phyloP scores from a whole-genome alignment of 441 rosid genomes.

The Lepidium campestre region DNA sequence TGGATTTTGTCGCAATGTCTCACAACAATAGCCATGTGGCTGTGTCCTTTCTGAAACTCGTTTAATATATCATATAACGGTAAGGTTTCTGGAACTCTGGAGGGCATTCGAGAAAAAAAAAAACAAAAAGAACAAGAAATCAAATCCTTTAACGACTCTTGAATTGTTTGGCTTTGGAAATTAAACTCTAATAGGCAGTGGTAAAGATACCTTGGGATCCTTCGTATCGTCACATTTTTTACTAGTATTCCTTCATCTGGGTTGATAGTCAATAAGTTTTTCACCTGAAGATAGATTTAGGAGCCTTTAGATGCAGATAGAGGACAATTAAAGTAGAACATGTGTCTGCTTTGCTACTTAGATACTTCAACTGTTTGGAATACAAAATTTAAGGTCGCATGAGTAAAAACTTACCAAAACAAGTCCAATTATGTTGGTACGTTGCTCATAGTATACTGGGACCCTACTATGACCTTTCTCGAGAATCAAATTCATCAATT shows the following conservation, averaged over 20 bases:
- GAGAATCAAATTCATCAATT: conserved; percentile 55
- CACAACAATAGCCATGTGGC: conserved; percentile 79
- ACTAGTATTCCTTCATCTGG: conserved; percentile 79
- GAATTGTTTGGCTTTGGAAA: neutral
- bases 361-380: neutral
- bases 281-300: conserved; percentile 40
- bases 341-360: neutral
- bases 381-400: neutral
- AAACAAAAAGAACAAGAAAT: conserved; percentile 6
- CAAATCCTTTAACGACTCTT: neutral
- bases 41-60: conserved; percentile 94
- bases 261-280: conserved; percentile 70
- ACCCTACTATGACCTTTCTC: conserved; percentile 88
- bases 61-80: conserved; percentile 87
- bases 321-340: neutral
- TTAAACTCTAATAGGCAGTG: neutral
- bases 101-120: neutral
- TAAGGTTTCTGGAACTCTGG: conserved; percentile 60
- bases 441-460: conserved; percentile 67
- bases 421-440: conserved; percentile 71
- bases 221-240: conserved; percentile 66
- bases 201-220: conserved; percentile 64
- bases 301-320: neutral
- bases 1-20: conserved; percentile 28
- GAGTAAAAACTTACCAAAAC: conserved; percentile 42